These are phyloP conservation scores for Smittium culicis DNA, from an alignment of 371 early-diverging fungal species.

Conservation along the genomic window DNA sequence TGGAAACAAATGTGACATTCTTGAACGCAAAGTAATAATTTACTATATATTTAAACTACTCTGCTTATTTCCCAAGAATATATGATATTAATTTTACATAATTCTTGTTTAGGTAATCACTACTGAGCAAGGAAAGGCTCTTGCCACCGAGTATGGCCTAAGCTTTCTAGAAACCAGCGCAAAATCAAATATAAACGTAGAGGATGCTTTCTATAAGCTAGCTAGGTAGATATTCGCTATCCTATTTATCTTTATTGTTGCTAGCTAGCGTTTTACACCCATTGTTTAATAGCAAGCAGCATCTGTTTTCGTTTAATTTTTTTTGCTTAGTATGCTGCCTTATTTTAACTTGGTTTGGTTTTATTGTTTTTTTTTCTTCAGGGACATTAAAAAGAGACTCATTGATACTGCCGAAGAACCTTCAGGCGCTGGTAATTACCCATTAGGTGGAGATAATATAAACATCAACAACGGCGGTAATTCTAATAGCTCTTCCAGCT, in stretches of 20 bases:
- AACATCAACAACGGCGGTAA: slow-evolving; percentile 24
- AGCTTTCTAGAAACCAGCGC: slow-evolving; percentile 92
- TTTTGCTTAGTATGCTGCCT: too few species aligned
- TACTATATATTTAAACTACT: too few species aligned
- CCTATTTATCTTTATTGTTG: slow-evolving; percentile 1
- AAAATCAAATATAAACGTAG: slow-evolving; percentile 92
- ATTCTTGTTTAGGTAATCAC: too few species aligned
- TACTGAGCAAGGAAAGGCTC: slow-evolving; percentile 67
- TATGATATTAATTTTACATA: too few species aligned
- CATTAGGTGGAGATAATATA: slow-evolving; percentile 13
- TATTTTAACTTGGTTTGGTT: too few species aligned
- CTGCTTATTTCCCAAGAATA: too few species aligned
- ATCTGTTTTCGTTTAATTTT: background rate
- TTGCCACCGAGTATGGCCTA: slow-evolving; percentile 77
- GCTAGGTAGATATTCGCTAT: slow-evolving; percentile 48
- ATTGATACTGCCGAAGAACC: slow-evolving; percentile 39
- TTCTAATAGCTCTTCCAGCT: slow-evolving; percentile 14
- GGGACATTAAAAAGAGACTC: slow-evolving; percentile 53
- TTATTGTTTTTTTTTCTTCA: slow-evolving; percentile 12
- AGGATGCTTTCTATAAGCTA: slow-evolving; percentile 93
- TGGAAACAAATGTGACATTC: slow-evolving; percentile 97
- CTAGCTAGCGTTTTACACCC: too few species aligned
- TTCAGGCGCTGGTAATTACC: slow-evolving; percentile 15
- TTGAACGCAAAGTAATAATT: slow-evolving; percentile 58
- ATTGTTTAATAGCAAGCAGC: too few species aligned